Evolutionary conservation across 2,329 filamentous ascomycete species (phyloP).

Genomic region (Diplocarpon mali): DNA sequence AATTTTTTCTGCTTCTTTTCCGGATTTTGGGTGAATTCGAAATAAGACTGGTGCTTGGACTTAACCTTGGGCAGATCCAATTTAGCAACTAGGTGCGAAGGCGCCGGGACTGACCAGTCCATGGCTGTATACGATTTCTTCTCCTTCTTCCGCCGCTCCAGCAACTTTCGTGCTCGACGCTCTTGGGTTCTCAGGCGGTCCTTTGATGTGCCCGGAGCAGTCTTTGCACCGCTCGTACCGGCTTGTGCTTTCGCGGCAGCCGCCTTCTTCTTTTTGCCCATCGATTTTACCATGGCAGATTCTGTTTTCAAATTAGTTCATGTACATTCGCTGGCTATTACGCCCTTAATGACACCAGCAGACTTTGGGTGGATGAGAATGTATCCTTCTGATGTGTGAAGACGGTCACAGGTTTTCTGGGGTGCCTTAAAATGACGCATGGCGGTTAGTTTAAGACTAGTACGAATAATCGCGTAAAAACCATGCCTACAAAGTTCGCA

Average conservation of each 20-base stretch:
- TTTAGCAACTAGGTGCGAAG: conserved; percentile 25
- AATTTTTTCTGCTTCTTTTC: conserved; percentile 51
- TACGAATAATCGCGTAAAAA: too few species aligned
- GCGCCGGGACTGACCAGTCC: conserved; percentile 23
- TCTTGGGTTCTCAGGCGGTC: conserved; percentile 12
- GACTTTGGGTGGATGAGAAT: conserved; percentile 10
- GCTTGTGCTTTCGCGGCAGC: conserved; percentile 1
- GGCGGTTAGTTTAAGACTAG: too few species aligned
- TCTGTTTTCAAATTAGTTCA: conserved; percentile 16
- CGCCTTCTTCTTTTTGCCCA: conserved; percentile 16
- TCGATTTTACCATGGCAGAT: conserved; percentile 3
- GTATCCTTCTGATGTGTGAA: background rate
- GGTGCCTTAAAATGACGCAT: too few species aligned
- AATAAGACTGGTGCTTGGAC: conserved; percentile 48
- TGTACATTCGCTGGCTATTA: conserved; percentile 11
- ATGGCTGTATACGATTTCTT: conserved; percentile 20
- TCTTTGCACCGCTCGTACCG: background rate
- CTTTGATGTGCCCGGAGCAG: background rate
- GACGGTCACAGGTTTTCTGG: background rate
- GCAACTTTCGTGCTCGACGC: conserved; percentile 19
- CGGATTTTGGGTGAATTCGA: conserved; percentile 53
- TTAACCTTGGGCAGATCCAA: conserved; percentile 28
- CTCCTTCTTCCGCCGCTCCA: conserved; percentile 20
- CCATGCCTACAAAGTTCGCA: too few species aligned
- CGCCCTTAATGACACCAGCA: conserved; percentile 10